Evolutionary conservation across 2,329 filamentous ascomycete genomes (phyloP).

Genomic region (Geosmithia morbida): DNA sequence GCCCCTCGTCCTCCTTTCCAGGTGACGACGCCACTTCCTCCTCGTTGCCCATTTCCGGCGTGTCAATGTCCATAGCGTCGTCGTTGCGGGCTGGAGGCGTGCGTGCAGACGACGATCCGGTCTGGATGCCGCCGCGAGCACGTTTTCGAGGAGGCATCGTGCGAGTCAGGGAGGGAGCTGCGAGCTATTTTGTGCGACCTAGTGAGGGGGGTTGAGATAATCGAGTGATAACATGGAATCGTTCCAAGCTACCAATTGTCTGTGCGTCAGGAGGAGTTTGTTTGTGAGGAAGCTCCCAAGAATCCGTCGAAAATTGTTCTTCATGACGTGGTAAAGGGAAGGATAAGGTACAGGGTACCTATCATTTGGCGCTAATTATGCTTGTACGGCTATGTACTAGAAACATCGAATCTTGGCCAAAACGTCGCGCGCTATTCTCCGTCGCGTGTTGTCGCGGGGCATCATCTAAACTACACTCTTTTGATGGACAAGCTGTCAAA

Average conservation of each 20-base stretch:
- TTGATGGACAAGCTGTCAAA: neutral
- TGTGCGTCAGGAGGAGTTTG: neutral
- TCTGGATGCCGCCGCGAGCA: slow-evolving; percentile 35
- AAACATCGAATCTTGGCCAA: neutral
- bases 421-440: neutral
- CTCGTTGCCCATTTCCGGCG: slow-evolving; percentile 35
- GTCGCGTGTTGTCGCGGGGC: neutral
- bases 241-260: neutral
- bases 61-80: slow-evolving; percentile 46
- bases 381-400: neutral
- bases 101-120: slow-evolving; percentile 33
- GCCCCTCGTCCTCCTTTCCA: neutral
- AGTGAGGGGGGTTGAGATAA: no score
- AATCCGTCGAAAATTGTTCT: slow-evolving; percentile 5
- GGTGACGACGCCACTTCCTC: neutral
- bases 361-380: neutral
- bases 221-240: no score
- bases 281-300: neutral
- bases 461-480: neutral
- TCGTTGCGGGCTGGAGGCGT: slow-evolving; percentile 37
- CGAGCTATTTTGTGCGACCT: no score
- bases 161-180: no score
- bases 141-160: slow-evolving; percentile 60
- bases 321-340: neutral
- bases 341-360: neutral